These are phyloP conservation scores for Scalesia atractyloides DNA, from an alignment of 129 eudicot genomes.

Conservation along the genomic window DNA sequence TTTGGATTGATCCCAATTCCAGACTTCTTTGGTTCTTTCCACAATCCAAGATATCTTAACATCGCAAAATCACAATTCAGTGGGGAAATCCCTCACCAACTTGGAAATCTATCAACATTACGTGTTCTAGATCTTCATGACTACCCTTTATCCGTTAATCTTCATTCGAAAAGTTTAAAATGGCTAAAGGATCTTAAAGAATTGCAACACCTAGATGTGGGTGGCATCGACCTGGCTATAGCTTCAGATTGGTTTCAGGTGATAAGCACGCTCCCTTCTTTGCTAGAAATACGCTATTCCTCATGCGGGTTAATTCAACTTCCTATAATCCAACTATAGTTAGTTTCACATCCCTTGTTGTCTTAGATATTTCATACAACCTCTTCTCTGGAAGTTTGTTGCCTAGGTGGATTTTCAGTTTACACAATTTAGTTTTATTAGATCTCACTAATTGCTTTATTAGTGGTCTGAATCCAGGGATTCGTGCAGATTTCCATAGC, in stretches of 20 bases:
- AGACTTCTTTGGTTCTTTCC: constrained; percentile 40
- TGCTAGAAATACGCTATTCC: no score
- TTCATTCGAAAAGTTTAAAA: no score
- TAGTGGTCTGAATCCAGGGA: constrained; percentile 4
- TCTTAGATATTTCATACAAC: background rate
- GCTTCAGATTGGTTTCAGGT: no score
- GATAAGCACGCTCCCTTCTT: no score
- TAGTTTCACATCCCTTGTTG: no score
- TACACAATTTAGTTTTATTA: constrained; percentile 18
- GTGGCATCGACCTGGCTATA: no score
- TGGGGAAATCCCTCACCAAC: constrained; percentile 27
- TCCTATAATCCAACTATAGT: no score
- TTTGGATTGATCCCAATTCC: constrained; percentile 42
- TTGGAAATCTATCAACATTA: constrained; percentile 37
- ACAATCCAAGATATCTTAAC: constrained; percentile 43
- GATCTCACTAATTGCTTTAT: constrained; percentile 23
- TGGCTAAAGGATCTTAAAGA: no score
- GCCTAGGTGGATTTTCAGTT: constrained; percentile 34
- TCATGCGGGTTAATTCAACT: no score
- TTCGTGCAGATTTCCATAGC: no score
- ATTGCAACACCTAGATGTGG: no score
- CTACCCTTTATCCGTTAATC: background rate
- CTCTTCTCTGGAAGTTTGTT: no score
- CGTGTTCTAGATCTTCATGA: constrained; percentile 17
- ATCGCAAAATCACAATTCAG: constrained; percentile 40